phyloP scores from a whole-genome alignment of 352 stramenopile species.

The Phytopythium kandeliae region DNA sequence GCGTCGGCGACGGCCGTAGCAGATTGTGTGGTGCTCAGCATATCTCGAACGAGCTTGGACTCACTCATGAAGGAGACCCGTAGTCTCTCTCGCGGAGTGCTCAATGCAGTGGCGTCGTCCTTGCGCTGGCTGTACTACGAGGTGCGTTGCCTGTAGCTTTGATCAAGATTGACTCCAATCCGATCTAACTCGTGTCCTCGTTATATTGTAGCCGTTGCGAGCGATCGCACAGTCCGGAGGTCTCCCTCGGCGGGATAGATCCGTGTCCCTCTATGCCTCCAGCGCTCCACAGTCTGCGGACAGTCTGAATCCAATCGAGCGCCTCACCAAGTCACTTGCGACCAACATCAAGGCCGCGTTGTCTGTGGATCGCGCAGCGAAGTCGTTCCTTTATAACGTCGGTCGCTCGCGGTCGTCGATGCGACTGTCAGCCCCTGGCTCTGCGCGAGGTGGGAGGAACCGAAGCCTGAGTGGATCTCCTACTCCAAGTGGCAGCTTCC shows the following conservation, averaged over 20 bases:
- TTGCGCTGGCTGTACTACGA: slow-evolving; percentile 76
- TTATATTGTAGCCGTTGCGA: slow-evolving; percentile 34
- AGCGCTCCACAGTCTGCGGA: slow-evolving; percentile 11
- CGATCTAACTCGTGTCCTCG: not conserved
- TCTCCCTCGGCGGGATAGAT: slow-evolving; percentile 48
- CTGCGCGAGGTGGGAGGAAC: slow-evolving; percentile 21
- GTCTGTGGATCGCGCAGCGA: slow-evolving; percentile 56
- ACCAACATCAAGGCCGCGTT: slow-evolving; percentile 63
- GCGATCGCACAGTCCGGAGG: slow-evolving; percentile 61
- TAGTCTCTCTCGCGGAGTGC: slow-evolving; percentile 64
- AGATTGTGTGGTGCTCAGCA: slow-evolving; percentile 68
- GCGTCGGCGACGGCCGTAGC: slow-evolving; percentile 61
- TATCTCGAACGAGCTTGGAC: slow-evolving; percentile 62
- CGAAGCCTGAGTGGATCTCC: slow-evolving; percentile 31
- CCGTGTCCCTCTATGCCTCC: slow-evolving; percentile 23
- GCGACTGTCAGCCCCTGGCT: slow-evolving; percentile 25
- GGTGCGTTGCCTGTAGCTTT: slow-evolving; percentile 22
- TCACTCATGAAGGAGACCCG: slow-evolving; percentile 68
- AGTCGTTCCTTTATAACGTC: slow-evolving; percentile 75
- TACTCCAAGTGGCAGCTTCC: slow-evolving; percentile 16
- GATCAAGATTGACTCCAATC: too few species aligned
- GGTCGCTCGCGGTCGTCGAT: slow-evolving; percentile 35
- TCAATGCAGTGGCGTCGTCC: slow-evolving; percentile 72
- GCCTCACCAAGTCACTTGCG: slow-evolving; percentile 46
- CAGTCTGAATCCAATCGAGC: slow-evolving; percentile 33